Conservation (phyloP, 1,139 yeast genomes). For the Pichia sp. region DNA sequence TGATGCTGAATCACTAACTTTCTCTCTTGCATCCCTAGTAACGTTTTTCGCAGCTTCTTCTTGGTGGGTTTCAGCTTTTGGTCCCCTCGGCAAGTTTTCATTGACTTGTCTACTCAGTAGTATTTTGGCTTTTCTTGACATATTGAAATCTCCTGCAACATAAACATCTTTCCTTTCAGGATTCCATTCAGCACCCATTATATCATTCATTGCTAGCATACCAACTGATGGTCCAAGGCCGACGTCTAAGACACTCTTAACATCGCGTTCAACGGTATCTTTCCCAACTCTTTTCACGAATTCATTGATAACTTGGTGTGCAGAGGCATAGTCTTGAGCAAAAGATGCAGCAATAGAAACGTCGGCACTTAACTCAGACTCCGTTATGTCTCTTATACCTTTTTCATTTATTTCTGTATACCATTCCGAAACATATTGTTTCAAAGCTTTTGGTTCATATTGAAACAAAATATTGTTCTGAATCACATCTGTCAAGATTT, state of each 20-base stretch:
- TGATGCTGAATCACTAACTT: not conserved
- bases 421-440: conserved; percentile 46
- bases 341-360: conserved; percentile 80
- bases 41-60: conserved; percentile 19
- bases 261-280: conserved; percentile 45
- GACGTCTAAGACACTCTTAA: conserved; percentile 55
- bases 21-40: conserved; percentile 2
- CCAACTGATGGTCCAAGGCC: conserved; percentile 95
- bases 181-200: conserved; percentile 55
- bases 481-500: conserved; percentile 44
- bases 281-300: conserved; percentile 45
- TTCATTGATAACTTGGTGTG: conserved; percentile 60
- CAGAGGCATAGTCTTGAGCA: conserved; percentile 73
- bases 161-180: conserved; percentile 67
- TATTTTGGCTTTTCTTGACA: conserved; percentile 75
- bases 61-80: conserved; percentile 26
- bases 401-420: conserved; percentile 41
- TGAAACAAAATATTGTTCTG: conserved; percentile 49
- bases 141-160: conserved; percentile 60
- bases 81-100: conserved; percentile 32
- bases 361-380: conserved; percentile 59
- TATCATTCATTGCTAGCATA: conserved; percentile 76
- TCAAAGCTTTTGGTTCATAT: conserved; percentile 46
- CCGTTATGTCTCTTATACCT: conserved; percentile 43
- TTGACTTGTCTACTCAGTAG: conserved; percentile 61